Evolutionary conservation across 108 stramenopile genomes (phyloP), one percentile per base, ranked within the genome.

Genomic region (Nannochloropsis salina): DNA sequence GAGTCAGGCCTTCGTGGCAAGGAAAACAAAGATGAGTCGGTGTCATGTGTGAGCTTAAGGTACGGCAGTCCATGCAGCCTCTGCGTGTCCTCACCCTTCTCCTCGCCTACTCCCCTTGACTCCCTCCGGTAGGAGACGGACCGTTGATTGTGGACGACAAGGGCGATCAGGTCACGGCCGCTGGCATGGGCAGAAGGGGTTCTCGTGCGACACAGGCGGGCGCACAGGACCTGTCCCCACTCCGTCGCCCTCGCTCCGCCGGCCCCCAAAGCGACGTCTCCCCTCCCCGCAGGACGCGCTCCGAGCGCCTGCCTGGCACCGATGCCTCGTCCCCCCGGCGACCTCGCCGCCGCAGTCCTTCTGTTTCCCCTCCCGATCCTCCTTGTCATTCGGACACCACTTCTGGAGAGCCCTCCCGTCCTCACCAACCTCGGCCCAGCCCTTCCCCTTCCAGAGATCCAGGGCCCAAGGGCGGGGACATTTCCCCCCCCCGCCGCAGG

Each of bases 401-500:
- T 42, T 21, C 42, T 20, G 81, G 85, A 2, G 83, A 83, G 18
- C 41, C 83, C 40, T 87, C 86, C 79, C 86, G 83, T 80, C 86
- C 86, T 83, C 47, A 44, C 2, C 80, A 74, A 9, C 47, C n/a
- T 41, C n/a, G 82, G 84, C 9, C 22, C 31, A 47, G 41, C 44
- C 4, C 44, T 31, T 82, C 81, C 20, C 85, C 85, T 21, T 42
- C 22, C 20, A 85, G 80, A 42, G 80, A 31, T 11, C 44, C 43
- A 80, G 43, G 80, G 42, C 74, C 44, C 11, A 41, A 11, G 5
- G 81, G 45, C 82, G 51, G 42, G 31, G 86, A 86, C 83, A 8
- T 61, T 20, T 84, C 86, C 31, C 86, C 86, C 40, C 86, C 84
- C 9, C 83, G 86, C 11, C 85, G 86, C 21, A 21, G 83, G 44